Evolutionary conservation across 1,284 basidiomycete genomes (phyloP).

Genomic region (Termitomyces sp.): DNA sequence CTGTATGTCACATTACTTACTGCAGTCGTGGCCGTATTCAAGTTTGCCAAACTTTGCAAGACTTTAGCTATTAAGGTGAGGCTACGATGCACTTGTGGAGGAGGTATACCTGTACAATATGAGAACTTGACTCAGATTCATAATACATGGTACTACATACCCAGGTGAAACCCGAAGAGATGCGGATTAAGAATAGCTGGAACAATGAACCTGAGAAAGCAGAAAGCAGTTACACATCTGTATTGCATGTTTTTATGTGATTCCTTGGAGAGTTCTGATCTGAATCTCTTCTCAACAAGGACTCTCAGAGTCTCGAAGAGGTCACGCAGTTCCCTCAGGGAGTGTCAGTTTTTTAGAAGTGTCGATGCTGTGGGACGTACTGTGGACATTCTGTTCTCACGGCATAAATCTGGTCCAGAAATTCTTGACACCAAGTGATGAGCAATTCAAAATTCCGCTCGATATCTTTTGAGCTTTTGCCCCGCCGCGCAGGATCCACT

Average conservation of each 20-base stretch:
- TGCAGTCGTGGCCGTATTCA: slow-evolving; percentile 44
- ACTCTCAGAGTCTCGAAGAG: slow-evolving; percentile 69
- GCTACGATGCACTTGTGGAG: slow-evolving; percentile 61
- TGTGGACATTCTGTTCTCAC: slow-evolving; percentile 67
- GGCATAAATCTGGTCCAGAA: slow-evolving; percentile 76
- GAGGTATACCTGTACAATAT: slow-evolving; percentile 53
- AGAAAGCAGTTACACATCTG: slow-evolving; percentile 82
- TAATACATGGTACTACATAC: slow-evolving; percentile 36
- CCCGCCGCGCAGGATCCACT: slow-evolving; percentile 65
- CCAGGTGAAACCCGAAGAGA: slow-evolving; percentile 67
- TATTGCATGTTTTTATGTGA: slow-evolving; percentile 56
- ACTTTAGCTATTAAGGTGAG: slow-evolving; percentile 76
- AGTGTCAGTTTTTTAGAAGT: slow-evolving; percentile 13
- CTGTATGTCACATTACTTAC: neutral
- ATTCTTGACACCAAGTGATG: slow-evolving; percentile 68
- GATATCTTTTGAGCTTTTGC: slow-evolving; percentile 53
- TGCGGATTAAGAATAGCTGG: slow-evolving; percentile 78
- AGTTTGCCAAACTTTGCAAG: slow-evolving; percentile 74
- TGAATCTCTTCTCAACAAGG: slow-evolving; percentile 64
- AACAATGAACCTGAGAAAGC: slow-evolving; percentile 80
- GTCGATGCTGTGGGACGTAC: slow-evolving; percentile 40
- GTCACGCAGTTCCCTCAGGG: slow-evolving; percentile 63
- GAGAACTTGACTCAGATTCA: slow-evolving; percentile 1
- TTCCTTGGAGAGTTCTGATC: slow-evolving; percentile 34
- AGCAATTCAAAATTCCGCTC: slow-evolving; percentile 69